Conservation (phyloP, 164 flowering plant species). For the Sedum album region DNA sequence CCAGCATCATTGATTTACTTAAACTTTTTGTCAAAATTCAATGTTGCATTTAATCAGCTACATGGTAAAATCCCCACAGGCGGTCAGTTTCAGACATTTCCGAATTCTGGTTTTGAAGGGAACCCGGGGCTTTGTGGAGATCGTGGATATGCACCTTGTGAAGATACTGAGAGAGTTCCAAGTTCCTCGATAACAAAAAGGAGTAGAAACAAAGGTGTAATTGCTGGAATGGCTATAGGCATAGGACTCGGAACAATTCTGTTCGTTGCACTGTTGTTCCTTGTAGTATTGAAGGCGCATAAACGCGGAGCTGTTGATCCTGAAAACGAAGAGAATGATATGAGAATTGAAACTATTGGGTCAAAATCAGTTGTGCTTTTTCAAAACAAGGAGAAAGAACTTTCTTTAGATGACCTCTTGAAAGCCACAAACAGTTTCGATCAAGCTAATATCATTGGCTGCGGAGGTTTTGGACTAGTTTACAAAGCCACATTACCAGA, state of each 20-base stretch:
- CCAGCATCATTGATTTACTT: not conserved
- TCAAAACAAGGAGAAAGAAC: constrained; percentile 7
- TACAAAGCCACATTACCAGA: constrained; percentile 7
- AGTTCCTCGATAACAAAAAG: not conserved
- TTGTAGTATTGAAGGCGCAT: not conserved
- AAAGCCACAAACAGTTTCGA: constrained; percentile 6
- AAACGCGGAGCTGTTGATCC: constrained; percentile 6
- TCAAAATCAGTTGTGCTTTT: constrained; percentile 9
- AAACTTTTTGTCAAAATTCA: constrained; percentile 5
- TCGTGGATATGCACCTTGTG: constrained; percentile 1
- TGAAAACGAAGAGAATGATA: not conserved
- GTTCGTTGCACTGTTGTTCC: not conserved
- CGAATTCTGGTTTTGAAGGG: constrained; percentile 10
- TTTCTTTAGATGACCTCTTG: constrained; percentile 6
- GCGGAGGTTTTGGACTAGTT: constrained; percentile 11
- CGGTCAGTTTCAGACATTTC: constrained; percentile 7
- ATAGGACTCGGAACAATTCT: constrained; percentile 5
- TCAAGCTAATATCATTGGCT: constrained; percentile 8
- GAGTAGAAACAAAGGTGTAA: not conserved
- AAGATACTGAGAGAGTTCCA: constrained; percentile 3
- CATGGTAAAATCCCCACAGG: constrained; percentile 8
- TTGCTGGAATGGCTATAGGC: constrained; percentile 7
- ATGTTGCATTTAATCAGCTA: constrained; percentile 5
- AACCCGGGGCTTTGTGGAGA: constrained; percentile 8
- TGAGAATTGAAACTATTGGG: not conserved